Conservation (phyloP, 805 yeast genomes). For the Lachancea kluyveri region DNA sequence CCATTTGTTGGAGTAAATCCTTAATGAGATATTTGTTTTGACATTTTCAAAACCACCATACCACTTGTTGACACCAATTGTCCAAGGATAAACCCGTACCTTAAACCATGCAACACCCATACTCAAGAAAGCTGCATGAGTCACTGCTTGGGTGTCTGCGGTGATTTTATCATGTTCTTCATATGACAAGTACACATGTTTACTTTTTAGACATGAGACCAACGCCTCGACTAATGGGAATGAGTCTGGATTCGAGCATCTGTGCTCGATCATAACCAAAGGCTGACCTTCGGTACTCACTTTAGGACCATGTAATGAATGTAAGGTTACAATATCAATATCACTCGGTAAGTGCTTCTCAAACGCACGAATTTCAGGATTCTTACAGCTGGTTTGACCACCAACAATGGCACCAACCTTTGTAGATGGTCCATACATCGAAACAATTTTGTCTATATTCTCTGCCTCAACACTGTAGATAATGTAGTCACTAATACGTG, state of each 20-base stretch:
- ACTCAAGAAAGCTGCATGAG: slow-evolving; percentile 93
- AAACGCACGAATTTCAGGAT: slow-evolving; percentile 82
- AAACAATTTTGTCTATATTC: slow-evolving; percentile 64
- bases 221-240: slow-evolving; percentile 56
- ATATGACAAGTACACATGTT: slow-evolving; percentile 71
- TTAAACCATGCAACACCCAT: slow-evolving; percentile 97
- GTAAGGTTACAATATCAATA: slow-evolving; percentile 77
- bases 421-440: slow-evolving; percentile 77
- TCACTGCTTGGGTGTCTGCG: slow-evolving; percentile 97
- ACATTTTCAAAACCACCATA: slow-evolving; percentile 94
- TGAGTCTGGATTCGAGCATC: slow-evolving; percentile 47
- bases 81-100: slow-evolving; percentile 84
- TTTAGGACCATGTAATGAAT: slow-evolving; percentile 91
- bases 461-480: slow-evolving; percentile 94
- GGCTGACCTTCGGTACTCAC: slow-evolving; percentile 92
- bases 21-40: slow-evolving; percentile 82
- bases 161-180: slow-evolving; percentile 89
- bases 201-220: slow-evolving; percentile 70
- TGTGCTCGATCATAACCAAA: slow-evolving; percentile 73
- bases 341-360: slow-evolving; percentile 71
- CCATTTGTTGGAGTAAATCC: slow-evolving; percentile 93
- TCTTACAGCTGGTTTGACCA: slow-evolving; percentile 97
- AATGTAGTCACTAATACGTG: slow-evolving; percentile 74
- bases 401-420: slow-evolving; percentile 89
- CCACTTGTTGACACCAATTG: slow-evolving; percentile 48